Base-by-base conservation (phyloP, 768 basidiomycete genomes). In the Tulasnella sp. region DNA sequence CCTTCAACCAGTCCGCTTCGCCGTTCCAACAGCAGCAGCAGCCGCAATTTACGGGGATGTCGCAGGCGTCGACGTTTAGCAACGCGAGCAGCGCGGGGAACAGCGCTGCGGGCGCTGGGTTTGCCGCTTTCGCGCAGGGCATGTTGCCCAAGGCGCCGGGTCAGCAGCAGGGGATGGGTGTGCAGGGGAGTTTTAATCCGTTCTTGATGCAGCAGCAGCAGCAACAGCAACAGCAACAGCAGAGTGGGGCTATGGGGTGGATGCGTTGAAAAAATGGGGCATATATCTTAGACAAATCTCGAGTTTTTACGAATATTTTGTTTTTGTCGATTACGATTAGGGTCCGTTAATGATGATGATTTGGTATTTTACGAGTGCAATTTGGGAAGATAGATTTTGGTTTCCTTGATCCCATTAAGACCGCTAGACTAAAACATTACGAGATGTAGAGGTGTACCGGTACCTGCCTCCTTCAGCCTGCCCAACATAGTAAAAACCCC, bases 81-180 rank as follows among this genome's bases (percentile, higher is more conserved):
- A 82, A 39, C 80, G 83, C 42, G 56, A 71, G 42, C 74, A 71
- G n/a, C n/a, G n/a, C 80, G 62, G 6, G 40, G 82, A 83, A 77
- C n/a, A n/a, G n/a, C n/a, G n/a, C n/a, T 83, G 83, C 44, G 82
- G 84, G 81, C 82, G 75, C 77, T 85, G 71, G 82, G 85, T 71
- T 84, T 83, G 71, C 85, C 86, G 80, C 76, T 27, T 77, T 77
- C 58, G 76, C 76, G 31, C 76, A 77, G 58, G 62, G 62, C 3
- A 77, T 77, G 76, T 39, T 77, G 19, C 76, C 52, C 0, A 52
- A 52, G n/a, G 52, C 76, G 21, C 76, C 38, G 3, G 83, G 85
- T 6, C 86, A 86, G 81, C 84, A 85, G 84, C 83, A 80, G 74
- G 73, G 80, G 75, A 82, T 83, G 52, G 52, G 58, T 44, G 44